Percentiles rank a stretch among this genome's conserved stretches.
Conservation (phyloP, 805 yeast genomes). For the Saccharomyces jurei region DNA sequence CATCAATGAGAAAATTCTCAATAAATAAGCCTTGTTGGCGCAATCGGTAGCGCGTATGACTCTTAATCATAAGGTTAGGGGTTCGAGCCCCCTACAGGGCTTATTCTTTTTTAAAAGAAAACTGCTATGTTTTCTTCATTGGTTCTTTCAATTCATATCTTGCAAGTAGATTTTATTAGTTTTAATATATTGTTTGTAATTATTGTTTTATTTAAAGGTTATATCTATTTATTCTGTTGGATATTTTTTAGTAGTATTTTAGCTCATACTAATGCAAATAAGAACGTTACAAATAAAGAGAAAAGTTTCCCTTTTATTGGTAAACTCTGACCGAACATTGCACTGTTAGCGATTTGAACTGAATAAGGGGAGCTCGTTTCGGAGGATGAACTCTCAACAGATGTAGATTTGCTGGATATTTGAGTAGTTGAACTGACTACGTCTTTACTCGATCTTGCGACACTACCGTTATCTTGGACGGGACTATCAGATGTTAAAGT, state of each 20-base stretch:
- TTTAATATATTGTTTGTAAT: no score
- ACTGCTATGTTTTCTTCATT: no score
- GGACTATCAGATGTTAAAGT: background rate
- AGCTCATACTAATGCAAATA: background rate
- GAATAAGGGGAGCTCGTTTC: background rate
- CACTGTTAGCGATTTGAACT: background rate
- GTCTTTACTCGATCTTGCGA: background rate
- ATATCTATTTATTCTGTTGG: no score
- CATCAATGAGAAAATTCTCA: no score
- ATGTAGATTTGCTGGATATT: background rate
- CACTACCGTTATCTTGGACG: background rate
- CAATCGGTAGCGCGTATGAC: constrained; percentile 20
- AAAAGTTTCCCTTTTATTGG: background rate
- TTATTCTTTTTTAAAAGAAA: background rate
- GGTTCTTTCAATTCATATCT: no score
- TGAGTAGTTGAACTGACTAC: background rate
- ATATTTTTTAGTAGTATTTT: background rate
- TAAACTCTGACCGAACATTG: background rate
- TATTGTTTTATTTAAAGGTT: no score
- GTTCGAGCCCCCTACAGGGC: constrained; percentile 20
- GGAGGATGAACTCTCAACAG: background rate
- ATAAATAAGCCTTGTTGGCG: constrained; percentile 13
- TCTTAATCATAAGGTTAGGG: constrained; percentile 19
- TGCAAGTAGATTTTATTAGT: no score
- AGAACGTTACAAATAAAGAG: background rate